These are phyloP conservation scores for Xylaria longipes DNA, from an alignment of 495 filamentous ascomycete genomes.

Conservation along the genomic window DNA sequence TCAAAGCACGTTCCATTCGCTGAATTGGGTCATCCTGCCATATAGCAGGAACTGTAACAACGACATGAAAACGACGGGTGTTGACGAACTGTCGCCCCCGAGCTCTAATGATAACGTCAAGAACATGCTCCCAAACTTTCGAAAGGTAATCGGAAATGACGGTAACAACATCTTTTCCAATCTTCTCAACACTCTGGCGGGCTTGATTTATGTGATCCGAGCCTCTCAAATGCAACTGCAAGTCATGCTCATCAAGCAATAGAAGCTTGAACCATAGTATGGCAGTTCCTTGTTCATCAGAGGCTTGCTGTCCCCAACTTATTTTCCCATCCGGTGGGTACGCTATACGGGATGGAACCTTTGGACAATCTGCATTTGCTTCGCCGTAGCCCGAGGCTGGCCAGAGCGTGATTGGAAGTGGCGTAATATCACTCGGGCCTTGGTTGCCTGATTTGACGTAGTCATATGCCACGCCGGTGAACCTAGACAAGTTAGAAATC, in stretches of 20 bases:
- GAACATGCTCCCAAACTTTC: constrained; percentile 13
- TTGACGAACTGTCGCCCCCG: neutral
- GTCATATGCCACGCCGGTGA: constrained; percentile 17
- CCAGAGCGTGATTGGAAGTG: constrained; percentile 11
- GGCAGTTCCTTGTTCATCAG: neutral
- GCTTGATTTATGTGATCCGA: neutral
- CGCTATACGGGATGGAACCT: constrained; percentile 3
- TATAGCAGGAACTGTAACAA: constrained; percentile 41
- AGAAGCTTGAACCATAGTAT: constrained; percentile 17
- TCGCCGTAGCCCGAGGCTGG: neutral
- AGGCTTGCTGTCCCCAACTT: constrained; percentile 12
- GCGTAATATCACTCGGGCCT: neutral
- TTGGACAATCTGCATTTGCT: neutral
- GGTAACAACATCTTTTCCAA: neutral
- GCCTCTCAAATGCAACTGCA: neutral
- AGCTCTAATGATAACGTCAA: neutral
- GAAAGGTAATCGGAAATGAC: constrained; percentile 17
- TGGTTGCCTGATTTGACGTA: neutral
- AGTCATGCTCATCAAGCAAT: constrained; percentile 1
- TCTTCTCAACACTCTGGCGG: neutral
- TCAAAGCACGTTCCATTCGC: constrained; percentile 31
- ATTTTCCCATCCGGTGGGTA: neutral
- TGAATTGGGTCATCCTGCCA: constrained; percentile 34
- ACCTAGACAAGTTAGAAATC: neutral
- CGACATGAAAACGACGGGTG: constrained; percentile 31